Base-by-base conservation (phyloP, 2,329 filamentous ascomycete species). In the Epichloe sp. region DNA sequence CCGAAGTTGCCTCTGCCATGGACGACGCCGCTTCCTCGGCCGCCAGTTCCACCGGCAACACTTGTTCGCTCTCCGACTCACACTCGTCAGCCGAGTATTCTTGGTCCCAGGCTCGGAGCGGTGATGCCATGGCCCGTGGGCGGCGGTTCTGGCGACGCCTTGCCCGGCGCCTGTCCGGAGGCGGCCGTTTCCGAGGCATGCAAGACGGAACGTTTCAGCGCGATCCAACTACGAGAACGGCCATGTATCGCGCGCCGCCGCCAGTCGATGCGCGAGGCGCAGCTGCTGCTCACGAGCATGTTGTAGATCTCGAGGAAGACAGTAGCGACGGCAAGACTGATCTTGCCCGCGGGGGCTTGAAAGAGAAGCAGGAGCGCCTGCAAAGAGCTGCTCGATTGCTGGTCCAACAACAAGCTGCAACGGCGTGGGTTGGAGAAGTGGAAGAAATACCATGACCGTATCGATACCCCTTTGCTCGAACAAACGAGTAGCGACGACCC, bases 1-100 rank as follows among this genome's bases (percentile, higher is more conserved):
- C 63, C 49, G 76, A 78, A 62, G 72, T 78, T 46, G 65, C 65
- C 37, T 60, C 63, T 21, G 63, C 66, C 46, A 61, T 63, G 64
- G 50, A 62, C 65, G 6, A 59, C 56, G 15, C 42, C n/a, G 52
- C 45, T 15, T 62, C 60, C 19, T 59, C 63, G 15, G 58, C 58
- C 35, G 46, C 47, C 52, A n/a, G 60, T 60, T 35, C 60, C 63
- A 41, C 58, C 58, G 23, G 54, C 55, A n/a, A 48, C 21, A 44
- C 47, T 4, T 48, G 40, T 1, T 50, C 50, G 2, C 26, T 50
- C 34, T 53, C 53, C 19, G 41, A 58, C 52, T 42, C 56, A 51
- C 50, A 57, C 55, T 42, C 59, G 12, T 52, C 52, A 11, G 44
- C 42, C 15, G 52, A 37, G 21, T 23, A 35, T 6, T 49, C 49